Percentiles rank a stretch among this genome's conserved stretches.
These are phyloP conservation scores for Teunomyces pallodes DNA, from an alignment of 805 yeast species.

Conservation along the genomic window DNA sequence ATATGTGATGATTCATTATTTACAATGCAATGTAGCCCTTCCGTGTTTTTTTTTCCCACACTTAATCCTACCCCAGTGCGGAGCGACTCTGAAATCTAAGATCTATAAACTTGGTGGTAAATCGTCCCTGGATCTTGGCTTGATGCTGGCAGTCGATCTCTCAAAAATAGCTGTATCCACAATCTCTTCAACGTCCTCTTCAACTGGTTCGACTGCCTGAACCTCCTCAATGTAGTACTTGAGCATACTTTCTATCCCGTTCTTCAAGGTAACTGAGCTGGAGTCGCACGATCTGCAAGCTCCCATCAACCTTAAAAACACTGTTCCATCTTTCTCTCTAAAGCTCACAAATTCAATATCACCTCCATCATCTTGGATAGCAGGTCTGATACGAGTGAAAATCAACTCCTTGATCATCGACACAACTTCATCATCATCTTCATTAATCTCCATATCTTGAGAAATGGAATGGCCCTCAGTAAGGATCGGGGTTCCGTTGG, in stretches of 20 bases:
- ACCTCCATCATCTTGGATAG: slow-evolving; percentile 75
- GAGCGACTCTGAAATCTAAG: not conserved
- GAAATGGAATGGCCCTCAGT: slow-evolving; percentile 21
- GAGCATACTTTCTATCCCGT: slow-evolving; percentile 70
- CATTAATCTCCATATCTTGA: slow-evolving; percentile 44
- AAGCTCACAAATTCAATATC: slow-evolving; percentile 66
- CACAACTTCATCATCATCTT: slow-evolving; percentile 65
- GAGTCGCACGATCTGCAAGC: slow-evolving; percentile 75
- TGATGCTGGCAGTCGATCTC: slow-evolving; percentile 15
- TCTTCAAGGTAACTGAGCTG: slow-evolving; percentile 61
- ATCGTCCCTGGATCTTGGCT: slow-evolving; percentile 27
- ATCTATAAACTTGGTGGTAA: slow-evolving; percentile 26
- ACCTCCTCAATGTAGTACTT: slow-evolving; percentile 71
- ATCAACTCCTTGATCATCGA: slow-evolving; percentile 68
- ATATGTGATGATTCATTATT: not conserved
- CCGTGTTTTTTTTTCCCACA: not conserved
- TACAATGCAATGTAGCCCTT: not conserved
- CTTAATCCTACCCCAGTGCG: not conserved
- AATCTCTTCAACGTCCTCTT: slow-evolving; percentile 30
- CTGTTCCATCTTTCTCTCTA: slow-evolving; percentile 53
- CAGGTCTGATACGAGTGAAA: slow-evolving; percentile 69
- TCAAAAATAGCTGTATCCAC: slow-evolving; percentile 2
- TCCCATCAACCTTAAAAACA: slow-evolving; percentile 58
- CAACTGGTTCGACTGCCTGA: slow-evolving; percentile 51
- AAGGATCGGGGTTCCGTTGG: slow-evolving; percentile 56